Conservation (phyloP, 768 basidiomycete species). For the Chalciporus sphaerocephalus region DNA sequence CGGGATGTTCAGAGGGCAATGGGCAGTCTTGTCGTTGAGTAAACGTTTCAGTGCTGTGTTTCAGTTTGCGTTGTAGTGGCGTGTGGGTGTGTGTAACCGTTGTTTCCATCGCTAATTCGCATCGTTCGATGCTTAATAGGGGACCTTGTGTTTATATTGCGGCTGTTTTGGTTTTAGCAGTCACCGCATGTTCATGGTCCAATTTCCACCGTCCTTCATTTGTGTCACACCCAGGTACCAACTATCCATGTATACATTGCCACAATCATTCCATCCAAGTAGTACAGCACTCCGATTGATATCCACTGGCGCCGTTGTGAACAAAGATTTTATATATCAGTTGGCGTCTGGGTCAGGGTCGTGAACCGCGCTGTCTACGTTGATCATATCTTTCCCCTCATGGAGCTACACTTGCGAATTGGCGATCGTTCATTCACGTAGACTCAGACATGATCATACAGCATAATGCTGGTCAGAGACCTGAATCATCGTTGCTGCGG, state of each 20-base stretch:
- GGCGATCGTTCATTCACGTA: too few species aligned
- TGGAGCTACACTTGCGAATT: too few species aligned
- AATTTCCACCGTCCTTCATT: slow-evolving; percentile 28
- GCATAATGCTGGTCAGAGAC: too few species aligned
- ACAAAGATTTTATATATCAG: neutral
- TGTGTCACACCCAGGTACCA: slow-evolving; percentile 21
- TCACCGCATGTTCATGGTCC: slow-evolving; percentile 14
- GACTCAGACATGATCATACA: too few species aligned
- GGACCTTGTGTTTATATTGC: slow-evolving; percentile 18
- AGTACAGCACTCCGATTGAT: neutral
- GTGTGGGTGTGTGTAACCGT: slow-evolving; percentile 19
- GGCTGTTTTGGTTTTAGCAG: slow-evolving; percentile 6
- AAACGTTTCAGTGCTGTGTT: slow-evolving; percentile 22
- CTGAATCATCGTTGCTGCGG: slow-evolving; percentile 15
- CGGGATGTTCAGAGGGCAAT: slow-evolving; percentile 71
- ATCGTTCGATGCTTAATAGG: slow-evolving; percentile 19
- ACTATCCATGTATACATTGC: slow-evolving; percentile 21
- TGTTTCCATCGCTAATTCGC: slow-evolving; percentile 20
- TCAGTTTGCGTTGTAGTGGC: slow-evolving; percentile 14
- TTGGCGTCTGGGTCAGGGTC: slow-evolving; percentile 9
- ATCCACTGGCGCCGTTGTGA: neutral
- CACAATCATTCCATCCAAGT: slow-evolving; percentile 13
- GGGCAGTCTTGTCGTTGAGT: slow-evolving; percentile 75
- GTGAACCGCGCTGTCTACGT: too few species aligned
- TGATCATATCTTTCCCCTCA: too few species aligned